A percentile compares a stretch with the other conserved stretches of the same genome.
These are phyloP conservation scores for Penicillium sp. DNA, from an alignment of 2,329 filamentous ascomycete genomes.

Conservation along the genomic window DNA sequence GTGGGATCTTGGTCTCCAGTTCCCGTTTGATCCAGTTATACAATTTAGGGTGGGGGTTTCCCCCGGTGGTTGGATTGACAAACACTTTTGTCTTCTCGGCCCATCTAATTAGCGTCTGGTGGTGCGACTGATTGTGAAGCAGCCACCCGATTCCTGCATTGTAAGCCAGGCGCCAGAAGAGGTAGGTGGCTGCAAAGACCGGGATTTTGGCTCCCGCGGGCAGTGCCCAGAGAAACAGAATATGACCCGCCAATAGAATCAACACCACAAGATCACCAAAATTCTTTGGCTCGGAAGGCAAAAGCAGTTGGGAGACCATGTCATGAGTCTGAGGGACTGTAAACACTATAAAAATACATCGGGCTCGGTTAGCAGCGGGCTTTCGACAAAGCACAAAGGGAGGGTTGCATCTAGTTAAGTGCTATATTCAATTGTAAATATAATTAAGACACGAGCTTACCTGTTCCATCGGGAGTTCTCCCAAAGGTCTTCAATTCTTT, in stretches of 20 bases:
- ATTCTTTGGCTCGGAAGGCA: constrained; percentile 94
- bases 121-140: constrained; percentile 84
- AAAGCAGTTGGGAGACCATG: constrained; percentile 97
- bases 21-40: constrained; percentile 84
- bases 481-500: constrained; percentile 79
- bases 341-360: constrained; percentile 66
- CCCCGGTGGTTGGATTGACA: constrained; percentile 74
- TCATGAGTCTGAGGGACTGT: constrained; percentile 94
- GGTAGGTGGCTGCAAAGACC: constrained; percentile 77
- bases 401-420: not conserved
- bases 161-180: constrained; percentile 91
- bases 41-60: constrained; percentile 77
- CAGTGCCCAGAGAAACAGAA: constrained; percentile 70
- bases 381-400: constrained; percentile 6
- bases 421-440: not conserved
- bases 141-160: constrained; percentile 92
- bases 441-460: constrained; percentile 56
- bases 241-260: constrained; percentile 71
- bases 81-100: constrained; percentile 84
- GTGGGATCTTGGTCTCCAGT: constrained; percentile 89
- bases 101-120: constrained; percentile 82
- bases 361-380: constrained; percentile 22
- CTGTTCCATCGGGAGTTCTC: constrained; percentile 83
- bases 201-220: constrained; percentile 69
- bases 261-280: constrained; percentile 81